Evolutionary conservation across 306 rosid genomes (phyloP).

Genomic region (Abrus pulchellus): DNA sequence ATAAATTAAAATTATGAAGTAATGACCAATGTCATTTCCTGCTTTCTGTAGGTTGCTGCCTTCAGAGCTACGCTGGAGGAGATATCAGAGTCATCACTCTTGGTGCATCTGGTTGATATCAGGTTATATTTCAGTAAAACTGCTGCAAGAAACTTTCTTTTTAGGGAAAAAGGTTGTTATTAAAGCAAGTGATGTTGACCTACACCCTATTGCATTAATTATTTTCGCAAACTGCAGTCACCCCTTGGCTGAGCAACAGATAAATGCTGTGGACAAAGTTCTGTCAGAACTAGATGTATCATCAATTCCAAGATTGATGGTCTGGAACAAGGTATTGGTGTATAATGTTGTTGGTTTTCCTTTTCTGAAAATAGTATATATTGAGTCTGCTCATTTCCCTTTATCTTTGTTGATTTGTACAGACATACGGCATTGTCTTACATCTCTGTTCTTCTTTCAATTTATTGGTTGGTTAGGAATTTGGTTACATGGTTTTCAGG

Average conservation of each 20-base stretch:
- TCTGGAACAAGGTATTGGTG: slow-evolving; percentile 89
- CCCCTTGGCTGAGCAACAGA: slow-evolving; percentile 93
- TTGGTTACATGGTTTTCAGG: background rate
- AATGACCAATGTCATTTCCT: slow-evolving; percentile 28
- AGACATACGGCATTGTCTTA: background rate
- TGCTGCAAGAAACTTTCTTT: slow-evolving; percentile 37
- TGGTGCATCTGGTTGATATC: slow-evolving; percentile 95
- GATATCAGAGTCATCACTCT: slow-evolving; percentile 85
- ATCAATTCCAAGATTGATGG: slow-evolving; percentile 86
- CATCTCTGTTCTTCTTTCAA: slow-evolving; percentile 7
- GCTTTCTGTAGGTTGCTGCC: slow-evolving; percentile 86
- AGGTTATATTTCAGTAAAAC: slow-evolving; percentile 62
- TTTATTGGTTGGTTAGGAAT: slow-evolving; percentile 7
- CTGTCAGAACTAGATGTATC: slow-evolving; percentile 84
- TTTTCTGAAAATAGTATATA: slow-evolving; percentile 13
- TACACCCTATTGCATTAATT: slow-evolving; percentile 41
- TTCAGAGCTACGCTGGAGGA: slow-evolving; percentile 98
- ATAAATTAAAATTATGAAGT: slow-evolving; percentile 18
- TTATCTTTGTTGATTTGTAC: slow-evolving; percentile 31
- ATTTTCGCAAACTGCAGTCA: slow-evolving; percentile 75
- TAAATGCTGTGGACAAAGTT: slow-evolving; percentile 95
- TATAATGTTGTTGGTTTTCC: slow-evolving; percentile 7
- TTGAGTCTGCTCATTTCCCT: background rate
- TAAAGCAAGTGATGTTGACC: slow-evolving; percentile 28
- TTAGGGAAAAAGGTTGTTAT: slow-evolving; percentile 2